phyloP scores from a whole-genome alignment of 2,329 filamentous ascomycete species.

The Fusarium burgessii region DNA sequence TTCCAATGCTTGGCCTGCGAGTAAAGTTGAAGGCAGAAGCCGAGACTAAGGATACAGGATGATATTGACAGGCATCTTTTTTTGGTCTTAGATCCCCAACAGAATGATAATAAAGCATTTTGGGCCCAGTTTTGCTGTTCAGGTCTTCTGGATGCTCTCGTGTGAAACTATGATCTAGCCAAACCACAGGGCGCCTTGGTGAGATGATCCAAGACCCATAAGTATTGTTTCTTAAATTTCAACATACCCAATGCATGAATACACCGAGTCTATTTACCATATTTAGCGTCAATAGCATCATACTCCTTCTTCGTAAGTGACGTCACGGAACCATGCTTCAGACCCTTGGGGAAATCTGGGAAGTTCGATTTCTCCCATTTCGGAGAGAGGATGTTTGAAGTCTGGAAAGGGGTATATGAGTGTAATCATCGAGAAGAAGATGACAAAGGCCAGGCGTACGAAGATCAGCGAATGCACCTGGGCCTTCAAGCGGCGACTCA shows the following conservation, averaged over 20 bases:
- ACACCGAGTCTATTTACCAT: neutral
- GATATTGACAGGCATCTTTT: neutral
- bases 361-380: conserved; percentile 51
- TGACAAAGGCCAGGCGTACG: conserved; percentile 52
- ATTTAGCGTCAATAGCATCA: conserved; percentile 47
- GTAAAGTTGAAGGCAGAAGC: no score
- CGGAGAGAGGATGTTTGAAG: conserved; percentile 50
- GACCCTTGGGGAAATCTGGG: conserved; percentile 54
- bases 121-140: neutral
- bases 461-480: conserved; percentile 54
- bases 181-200: neutral
- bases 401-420: conserved; percentile 60
- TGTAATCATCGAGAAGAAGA: conserved; percentile 59
- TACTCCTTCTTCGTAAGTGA: conserved; percentile 57
- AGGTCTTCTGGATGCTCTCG: neutral
- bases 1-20: no score
- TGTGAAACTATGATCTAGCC: neutral
- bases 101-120: neutral
- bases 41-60: no score
- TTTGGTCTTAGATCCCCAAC: no score
- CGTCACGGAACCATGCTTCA: conserved; percentile 63
- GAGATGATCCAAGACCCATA: neutral
- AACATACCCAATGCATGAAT: accelerated
- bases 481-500: conserved; percentile 52
- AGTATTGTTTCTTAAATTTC: neutral